Base-by-base conservation (phyloP, 2,329 filamentous ascomycete genomes). In the Fusarium proliferatum region DNA sequence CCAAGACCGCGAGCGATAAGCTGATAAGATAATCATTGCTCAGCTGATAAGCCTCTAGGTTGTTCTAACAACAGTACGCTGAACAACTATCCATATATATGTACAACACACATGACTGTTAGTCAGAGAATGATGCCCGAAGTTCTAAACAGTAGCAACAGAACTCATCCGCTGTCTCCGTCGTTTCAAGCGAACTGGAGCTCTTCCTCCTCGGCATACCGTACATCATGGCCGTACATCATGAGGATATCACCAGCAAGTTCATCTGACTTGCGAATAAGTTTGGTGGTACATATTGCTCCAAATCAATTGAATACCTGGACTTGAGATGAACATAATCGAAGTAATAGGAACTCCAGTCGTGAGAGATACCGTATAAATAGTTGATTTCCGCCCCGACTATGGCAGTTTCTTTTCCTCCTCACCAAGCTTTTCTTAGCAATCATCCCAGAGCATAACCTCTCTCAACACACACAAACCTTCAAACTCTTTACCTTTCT, bases 311-410 rank as follows among this genome's bases (percentile, higher is more conserved):
- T 26, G 12, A 21, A 34, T 36, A 2, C 6, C 11, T 10, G 30
- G 30, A 26, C 49, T 26, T 21, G 1, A 6, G 0, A n/a, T 17
- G 46, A 49, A 49, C 45, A 30, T 2, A 30, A 48, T 16, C 1
- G 0, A 30, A 30, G 0, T 0, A 16, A 11, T 11, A 0, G 0
- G 19, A 48, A n/a, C 5, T 8, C 1, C 0, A 11, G 2, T 8
- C 0, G 3, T 16, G 10, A 23, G 9, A 15, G 10, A 11, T 19
- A 9, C 9, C 16, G 1, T 15, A 15, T 52, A 52, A 52, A 52
- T 15, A 36, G n/a, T 4, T 9, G 5, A 5, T 3, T 19, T 26
- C 9, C 8, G n/a, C 3, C 30, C 8, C 11, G 30, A 10, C 30
- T 19, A 23, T 3, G n/a, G 9, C 12, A 26, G 48, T 10, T 52